Percentiles rank a stretch among this genome's conserved stretches.
These are phyloP conservation scores for Vinca major DNA, from an alignment of 305 asterid genomes.

Conservation along the genomic window DNA sequence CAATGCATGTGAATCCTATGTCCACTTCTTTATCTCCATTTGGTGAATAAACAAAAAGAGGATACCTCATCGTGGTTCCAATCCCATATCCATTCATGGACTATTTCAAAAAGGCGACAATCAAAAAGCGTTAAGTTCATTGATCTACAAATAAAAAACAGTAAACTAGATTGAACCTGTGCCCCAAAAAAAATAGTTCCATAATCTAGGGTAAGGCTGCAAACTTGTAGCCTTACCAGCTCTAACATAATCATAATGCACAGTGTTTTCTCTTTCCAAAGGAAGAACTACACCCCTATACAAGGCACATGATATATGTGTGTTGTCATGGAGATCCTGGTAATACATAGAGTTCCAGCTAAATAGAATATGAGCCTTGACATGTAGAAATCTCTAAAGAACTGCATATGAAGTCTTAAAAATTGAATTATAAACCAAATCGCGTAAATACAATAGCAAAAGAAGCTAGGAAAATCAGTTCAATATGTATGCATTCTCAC, in stretches of 20 bases:
- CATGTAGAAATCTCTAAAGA: not conserved
- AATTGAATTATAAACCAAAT: not conserved
- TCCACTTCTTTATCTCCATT: not conserved
- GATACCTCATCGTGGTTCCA: not conserved
- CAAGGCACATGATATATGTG: not conserved
- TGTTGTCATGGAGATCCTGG: not conserved
- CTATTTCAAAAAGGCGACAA: not conserved
- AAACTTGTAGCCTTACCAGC: not conserved
- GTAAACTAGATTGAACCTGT: not conserved
- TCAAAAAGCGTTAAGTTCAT: not conserved
- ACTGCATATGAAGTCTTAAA: not conserved
- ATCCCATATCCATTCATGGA: not conserved
- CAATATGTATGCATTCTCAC: conserved; percentile 26
- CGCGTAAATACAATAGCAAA: not conserved
- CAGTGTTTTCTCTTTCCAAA: not conserved
- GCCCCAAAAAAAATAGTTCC: not conserved
- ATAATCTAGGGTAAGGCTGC: not conserved
- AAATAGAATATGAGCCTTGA: not conserved
- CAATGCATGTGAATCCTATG: not conserved
- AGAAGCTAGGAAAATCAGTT: conserved; percentile 12
- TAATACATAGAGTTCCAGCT: not conserved
- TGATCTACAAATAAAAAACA: not conserved
- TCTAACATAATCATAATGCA: too few species aligned
- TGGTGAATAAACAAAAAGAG: not conserved
- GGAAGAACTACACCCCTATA: too few species aligned